Base-by-base conservation (phyloP, 164 flowering plant genomes). In the Magnolia officinalis region DNA sequence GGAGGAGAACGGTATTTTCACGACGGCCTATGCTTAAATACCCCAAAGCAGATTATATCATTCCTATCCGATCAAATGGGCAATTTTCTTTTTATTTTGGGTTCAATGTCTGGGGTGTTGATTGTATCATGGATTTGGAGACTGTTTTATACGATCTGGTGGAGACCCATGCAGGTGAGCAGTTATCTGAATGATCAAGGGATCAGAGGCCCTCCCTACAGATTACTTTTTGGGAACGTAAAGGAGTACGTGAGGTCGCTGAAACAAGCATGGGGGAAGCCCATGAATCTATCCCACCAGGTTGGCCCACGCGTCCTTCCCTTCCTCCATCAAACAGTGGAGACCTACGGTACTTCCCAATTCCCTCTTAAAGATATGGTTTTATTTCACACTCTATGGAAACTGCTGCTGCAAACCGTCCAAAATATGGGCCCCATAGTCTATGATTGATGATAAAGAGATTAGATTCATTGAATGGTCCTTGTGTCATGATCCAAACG, bases 281-380 rank as follows among this genome's bases (percentile, higher is more conserved):
- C 82, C 77, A 80, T 80, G 72, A 63, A 26, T 37, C 64, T 73
- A 2, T 80, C 77, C 26, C 74, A 80, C 55, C 31, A 63, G 52
- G 77, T 82, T 16, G 64, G 18, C 3, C 79, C 79, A 21, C 81
- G 81, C 0, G 70, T 79, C 10, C 2, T 70, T n/a, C 84, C 84
- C 19, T 73, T 73, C 45, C 10, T 79, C 63, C 52, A 29, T 4
- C 67, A 78, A n/a, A 21, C 24, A 1, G 76, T 50, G 26, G 59
- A 72, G 58, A 69, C 23, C 7, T 81, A 81, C 50, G 83, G 83
- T 78, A 68, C 10, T 45, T 37, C 6, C 45, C 45, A 37, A 37
- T 37, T 37, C 6, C 24, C 8, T 2, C 7, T 58, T 31, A 37
- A 37, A 37, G 45, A 37, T 0, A 5, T 37, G 45, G 45, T 37